Base-by-base conservation (phyloP, 2,329 filamentous ascomycete genomes). In the Lasiodiplodia sp. region DNA sequence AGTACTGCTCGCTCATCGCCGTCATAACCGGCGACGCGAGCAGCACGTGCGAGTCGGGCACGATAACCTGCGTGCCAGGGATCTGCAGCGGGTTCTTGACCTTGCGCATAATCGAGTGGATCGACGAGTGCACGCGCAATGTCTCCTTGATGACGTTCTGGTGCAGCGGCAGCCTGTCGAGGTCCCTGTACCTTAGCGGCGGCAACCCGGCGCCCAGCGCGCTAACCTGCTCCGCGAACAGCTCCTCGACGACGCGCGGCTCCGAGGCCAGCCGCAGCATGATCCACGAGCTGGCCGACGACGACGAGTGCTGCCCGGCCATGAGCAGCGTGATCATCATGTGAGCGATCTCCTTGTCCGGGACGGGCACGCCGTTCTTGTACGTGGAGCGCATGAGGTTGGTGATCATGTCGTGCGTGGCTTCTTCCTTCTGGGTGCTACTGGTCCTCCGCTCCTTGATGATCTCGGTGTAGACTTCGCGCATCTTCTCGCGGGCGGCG, bases 251-350 rank as follows among this genome's bases (percentile, higher is more conserved):
- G 69, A 94, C 87, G 16, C 92, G 84, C 14, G 92, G 92, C 73
- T 90, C 85, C 66, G 90, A 86, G 38, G 92, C 92, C 37, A 95
- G 87, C 70, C 89, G 89, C 38, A 94, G 85, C 82, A 94, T 87
- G 75, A 94, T 93, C 91, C 92, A 95, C 38, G 91, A 88, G 75
- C 87, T 89, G 37, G 90, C 92, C 21, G 91, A 92, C 6, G 92
- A 92, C 2, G 91, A 93, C 1, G 91, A 93, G 82, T 95, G 92
- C 77, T 95, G 92, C 66, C 92, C 92, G 67, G 91, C 92, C 92
- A 95, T 94, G 69, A 95, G 86, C 31, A 95, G 85, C 3, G 92
- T 92, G 78, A 95, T 95, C 91, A 95, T 93, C 88, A 95, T 93
- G 81, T 94, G 90, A 25, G 92, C 92, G 66, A 94, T 86, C 78